Base-by-base conservation (phyloP, 129 eudicot genomes). In the Flaveria robusta region DNA sequence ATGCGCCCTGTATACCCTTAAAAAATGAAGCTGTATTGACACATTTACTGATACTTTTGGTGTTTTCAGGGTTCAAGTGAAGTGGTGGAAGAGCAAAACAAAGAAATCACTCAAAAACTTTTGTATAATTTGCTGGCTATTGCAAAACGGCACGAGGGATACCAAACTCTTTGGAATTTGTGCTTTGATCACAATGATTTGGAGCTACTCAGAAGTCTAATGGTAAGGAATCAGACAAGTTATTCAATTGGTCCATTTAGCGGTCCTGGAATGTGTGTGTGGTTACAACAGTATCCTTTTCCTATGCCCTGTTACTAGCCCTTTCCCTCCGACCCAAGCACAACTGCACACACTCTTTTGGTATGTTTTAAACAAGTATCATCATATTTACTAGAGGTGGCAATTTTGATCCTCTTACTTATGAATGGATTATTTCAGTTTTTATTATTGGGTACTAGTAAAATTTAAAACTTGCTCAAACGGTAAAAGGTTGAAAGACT, bases 121-220 rank as follows among this genome's bases (percentile, higher is more conserved):
- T 84, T 91, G 54, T 85, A 91, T 68, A 84, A 80, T 71, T 78
- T 94, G 81, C 82, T 94, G 74, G 84, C 93, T 22, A 80, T 91
- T 71, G 97, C 98, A 74, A 91, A 88, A 78, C 76, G 93, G 47
- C 97, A 94, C 73, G 97, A 87, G 78, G 90, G 90, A 34, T 94
- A 94, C 76, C 96, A 84, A 75, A 88, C 97, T 47, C 82, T 94
- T 62, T 94, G 98, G 98, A 87, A 82, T 77, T 77, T 94, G 74
- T 91, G 98, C 83, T 84, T 83, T 77, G 96, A 94, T 74, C 87
- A 88, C 71, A 89, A 87, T 81, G 96, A 94, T 84, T 62, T 91
- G 68, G 90, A 85, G 70, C 88, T 94, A 52, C 97, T 94, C 55
- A 77, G 81, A 85, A 83, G 79, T 73, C 88, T 88, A 41, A 94